These are phyloP conservation scores for Penicillium salamii DNA, from an alignment of 495 filamentous ascomycete genomes.

Conservation along the genomic window DNA sequence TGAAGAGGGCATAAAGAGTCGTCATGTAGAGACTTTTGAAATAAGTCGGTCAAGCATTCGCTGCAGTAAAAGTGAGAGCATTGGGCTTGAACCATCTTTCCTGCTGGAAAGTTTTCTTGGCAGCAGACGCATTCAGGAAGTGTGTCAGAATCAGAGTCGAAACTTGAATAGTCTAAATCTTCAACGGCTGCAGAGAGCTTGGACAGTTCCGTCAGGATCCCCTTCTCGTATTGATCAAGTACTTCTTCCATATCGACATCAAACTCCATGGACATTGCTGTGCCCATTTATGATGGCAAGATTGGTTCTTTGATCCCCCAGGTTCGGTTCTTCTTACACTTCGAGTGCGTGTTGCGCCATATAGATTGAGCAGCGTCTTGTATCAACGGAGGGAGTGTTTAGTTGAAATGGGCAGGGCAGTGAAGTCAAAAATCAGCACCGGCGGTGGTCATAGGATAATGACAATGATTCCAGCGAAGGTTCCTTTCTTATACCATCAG, in stretches of 20 bases:
- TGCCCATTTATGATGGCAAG: neutral
- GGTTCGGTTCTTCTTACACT: too few relatives aligned
- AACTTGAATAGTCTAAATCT: too few relatives aligned
- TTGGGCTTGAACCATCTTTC: constrained; percentile 11
- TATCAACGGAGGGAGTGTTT: too few relatives aligned
- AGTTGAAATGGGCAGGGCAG: too few relatives aligned
- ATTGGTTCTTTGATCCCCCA: neutral
- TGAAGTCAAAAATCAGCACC: too few relatives aligned
- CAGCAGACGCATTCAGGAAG: neutral
- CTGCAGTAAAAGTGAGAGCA: constrained; percentile 40
- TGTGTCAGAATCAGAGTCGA: too few relatives aligned
- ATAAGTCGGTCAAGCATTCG: constrained; percentile 27
- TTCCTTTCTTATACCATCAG: too few relatives aligned
- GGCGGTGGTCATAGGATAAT: too few relatives aligned
- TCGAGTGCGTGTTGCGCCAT: too few relatives aligned
- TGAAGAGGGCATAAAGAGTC: constrained; percentile 40
- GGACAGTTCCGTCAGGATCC: neutral
- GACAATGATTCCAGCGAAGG: too few relatives aligned
- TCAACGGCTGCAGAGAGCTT: neutral
- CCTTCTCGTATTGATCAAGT: too few relatives aligned
- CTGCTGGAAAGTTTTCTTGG: neutral
- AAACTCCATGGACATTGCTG: neutral
- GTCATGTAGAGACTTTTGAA: constrained; percentile 27
- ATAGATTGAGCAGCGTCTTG: too few relatives aligned
- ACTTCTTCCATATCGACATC: neutral